Conservation (phyloP, 2,329 filamentous ascomycete genomes). For the Hyphodiscus sp. region DNA sequence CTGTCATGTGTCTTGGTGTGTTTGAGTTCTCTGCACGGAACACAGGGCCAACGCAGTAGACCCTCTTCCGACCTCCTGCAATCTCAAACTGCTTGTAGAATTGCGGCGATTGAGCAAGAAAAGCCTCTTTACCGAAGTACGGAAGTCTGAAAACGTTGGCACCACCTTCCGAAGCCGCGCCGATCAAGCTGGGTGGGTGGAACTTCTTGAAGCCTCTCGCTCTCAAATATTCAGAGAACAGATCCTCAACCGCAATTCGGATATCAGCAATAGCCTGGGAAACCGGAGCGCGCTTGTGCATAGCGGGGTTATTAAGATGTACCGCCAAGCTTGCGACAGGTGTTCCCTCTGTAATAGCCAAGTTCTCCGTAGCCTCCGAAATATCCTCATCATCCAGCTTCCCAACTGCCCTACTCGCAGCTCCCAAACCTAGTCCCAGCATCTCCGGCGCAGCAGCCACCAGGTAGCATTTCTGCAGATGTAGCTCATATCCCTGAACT, state of each 20-base stretch:
- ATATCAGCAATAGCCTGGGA: conserved; percentile 73
- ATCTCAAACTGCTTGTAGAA: conserved; percentile 88
- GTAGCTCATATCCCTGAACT: conserved; percentile 75
- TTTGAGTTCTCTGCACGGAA: conserved; percentile 85
- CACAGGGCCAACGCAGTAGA: conserved; percentile 73
- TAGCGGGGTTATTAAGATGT: conserved; percentile 81
- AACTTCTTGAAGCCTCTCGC: conserved; percentile 72
- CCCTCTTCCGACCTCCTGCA: conserved; percentile 68
- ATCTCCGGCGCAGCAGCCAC: conserved; percentile 57
- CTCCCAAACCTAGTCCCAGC: conserved; percentile 51
- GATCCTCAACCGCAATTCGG: conserved; percentile 35
- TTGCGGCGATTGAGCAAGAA: conserved; percentile 72
- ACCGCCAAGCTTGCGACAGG: conserved; percentile 53
- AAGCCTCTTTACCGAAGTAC: conserved; percentile 83
- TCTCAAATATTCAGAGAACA: conserved; percentile 76
- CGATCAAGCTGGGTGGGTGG: conserved; percentile 84
- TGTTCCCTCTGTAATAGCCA: conserved; percentile 41
- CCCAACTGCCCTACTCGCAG: conserved; percentile 47
- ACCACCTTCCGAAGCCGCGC: conserved; percentile 86
- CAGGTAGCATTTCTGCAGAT: conserved; percentile 79
- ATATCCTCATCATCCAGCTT: conserved; percentile 55
- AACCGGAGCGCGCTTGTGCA: conserved; percentile 86
- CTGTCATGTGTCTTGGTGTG: conserved; percentile 78
- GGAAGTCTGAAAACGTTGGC: conserved; percentile 84
- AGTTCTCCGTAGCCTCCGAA: conserved; percentile 37